Conservation (phyloP, 164 flowering plant species). For the Protea cynaroides region DNA sequence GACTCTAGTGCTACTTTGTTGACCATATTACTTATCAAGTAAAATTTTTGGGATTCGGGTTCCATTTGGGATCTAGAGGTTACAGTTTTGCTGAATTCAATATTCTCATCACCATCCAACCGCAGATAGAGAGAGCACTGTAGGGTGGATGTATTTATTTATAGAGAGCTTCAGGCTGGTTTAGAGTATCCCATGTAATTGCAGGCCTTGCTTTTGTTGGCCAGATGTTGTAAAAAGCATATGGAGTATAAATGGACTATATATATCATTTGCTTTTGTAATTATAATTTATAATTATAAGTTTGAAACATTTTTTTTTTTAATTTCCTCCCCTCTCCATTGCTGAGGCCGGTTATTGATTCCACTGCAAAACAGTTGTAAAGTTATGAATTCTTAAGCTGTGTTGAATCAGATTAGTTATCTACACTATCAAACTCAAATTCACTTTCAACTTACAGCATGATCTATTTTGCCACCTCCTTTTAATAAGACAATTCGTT, state of each 20-base stretch:
- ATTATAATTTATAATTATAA: neutral
- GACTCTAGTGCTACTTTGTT: neutral
- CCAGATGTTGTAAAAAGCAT: neutral
- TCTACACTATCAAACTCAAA: too few species aligned
- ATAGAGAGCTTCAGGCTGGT: neutral
- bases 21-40: neutral
- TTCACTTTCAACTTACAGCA: too few species aligned
- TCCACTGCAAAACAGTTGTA: too few species aligned
- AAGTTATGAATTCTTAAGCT: too few species aligned
- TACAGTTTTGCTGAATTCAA: neutral
- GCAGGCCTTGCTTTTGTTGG: neutral
- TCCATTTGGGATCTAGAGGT: neutral
- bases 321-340: too few species aligned
- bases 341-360: too few species aligned
- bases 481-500: too few species aligned
- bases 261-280: neutral
- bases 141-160: neutral
- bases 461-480: too few species aligned
- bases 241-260: neutral
- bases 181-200: neutral
- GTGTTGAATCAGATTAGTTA: too few species aligned
- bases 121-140: neutral
- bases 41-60: neutral
- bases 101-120: neutral
- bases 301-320: too few species aligned